phyloP scores from a whole-genome alignment of 441 rosid species.

The Raphanus hybrid region DNA sequence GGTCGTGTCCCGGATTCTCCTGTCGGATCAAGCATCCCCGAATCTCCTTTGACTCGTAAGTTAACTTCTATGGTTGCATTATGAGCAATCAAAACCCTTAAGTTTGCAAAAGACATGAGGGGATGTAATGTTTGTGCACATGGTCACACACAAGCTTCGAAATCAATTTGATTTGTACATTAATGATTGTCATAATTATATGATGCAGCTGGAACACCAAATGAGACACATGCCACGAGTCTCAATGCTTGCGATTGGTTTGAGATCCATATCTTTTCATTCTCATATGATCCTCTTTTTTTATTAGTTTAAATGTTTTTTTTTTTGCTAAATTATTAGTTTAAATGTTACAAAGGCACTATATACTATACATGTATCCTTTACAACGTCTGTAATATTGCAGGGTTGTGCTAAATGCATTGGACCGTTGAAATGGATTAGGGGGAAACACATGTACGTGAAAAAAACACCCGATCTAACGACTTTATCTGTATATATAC shows the following conservation, averaged over 20 bases:
- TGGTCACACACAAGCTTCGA: background rate
- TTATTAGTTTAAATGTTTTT: background rate
- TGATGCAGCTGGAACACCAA: constrained; percentile 37
- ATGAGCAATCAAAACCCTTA: background rate
- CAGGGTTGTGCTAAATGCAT: constrained; percentile 40
- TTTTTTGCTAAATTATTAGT: background rate
- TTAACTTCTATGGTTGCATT: background rate
- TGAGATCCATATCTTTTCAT: background rate
- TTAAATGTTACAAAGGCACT: background rate
- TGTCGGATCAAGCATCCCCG: constrained; percentile 46
- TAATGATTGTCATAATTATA: background rate
- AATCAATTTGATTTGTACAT: background rate
- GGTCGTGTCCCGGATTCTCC: constrained; percentile 50
- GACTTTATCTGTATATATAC: background rate
- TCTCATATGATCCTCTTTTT: background rate
- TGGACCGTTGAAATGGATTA: constrained; percentile 29
- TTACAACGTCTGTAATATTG: constrained; percentile 13
- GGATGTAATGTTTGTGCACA: background rate
- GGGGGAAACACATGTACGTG: background rate
- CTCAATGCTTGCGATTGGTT: constrained; percentile 41
- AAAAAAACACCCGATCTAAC: background rate
- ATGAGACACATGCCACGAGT: constrained; percentile 32
- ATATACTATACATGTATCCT: background rate
- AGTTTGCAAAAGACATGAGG: background rate
- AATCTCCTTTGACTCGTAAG: constrained; percentile 64